Conservation (phyloP, 2,329 filamentous ascomycete species). For the Alternaria sp. region DNA sequence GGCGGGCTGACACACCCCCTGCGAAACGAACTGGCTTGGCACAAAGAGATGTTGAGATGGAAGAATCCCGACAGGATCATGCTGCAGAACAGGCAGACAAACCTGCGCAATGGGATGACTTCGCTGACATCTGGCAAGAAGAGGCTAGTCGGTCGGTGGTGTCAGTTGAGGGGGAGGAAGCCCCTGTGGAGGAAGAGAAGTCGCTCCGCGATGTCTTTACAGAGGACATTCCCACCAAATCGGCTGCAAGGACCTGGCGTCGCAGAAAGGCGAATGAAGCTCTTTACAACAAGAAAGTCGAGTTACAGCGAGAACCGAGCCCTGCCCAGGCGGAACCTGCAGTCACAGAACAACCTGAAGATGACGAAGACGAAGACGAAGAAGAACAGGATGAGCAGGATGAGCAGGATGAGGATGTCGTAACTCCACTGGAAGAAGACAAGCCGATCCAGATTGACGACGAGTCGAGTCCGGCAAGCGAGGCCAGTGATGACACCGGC, state of each 20-base stretch:
- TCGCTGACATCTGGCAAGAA: conserved; percentile 56
- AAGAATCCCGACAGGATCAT: conserved; percentile 2
- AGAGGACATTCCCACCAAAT: conserved; percentile 36
- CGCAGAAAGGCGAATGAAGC: conserved; percentile 48
- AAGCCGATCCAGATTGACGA: conserved; percentile 19
- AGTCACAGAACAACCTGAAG: neutral
- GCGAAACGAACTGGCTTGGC: neutral
- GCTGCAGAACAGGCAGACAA: neutral
- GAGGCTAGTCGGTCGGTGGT: conserved; percentile 51
- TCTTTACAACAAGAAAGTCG: conserved; percentile 48
- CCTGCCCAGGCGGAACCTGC: conserved; percentile 7
- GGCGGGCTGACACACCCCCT: conserved; percentile 34
- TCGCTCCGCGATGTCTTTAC: conserved; percentile 45
- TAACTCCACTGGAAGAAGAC: conserved; percentile 6
- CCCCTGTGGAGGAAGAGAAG: conserved; percentile 16
- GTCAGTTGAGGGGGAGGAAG: conserved; percentile 24
- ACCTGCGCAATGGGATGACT: conserved; percentile 19
- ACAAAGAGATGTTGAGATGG: neutral
- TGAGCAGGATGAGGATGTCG: conserved; percentile 18
- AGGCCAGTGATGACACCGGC: conserved; percentile 45
- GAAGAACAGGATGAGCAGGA: conserved; percentile 19
- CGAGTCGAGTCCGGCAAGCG: conserved; percentile 25
- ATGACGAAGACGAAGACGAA: conserved; percentile 25
- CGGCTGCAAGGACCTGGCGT: conserved; percentile 52
- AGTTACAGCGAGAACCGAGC: conserved; percentile 21